Base-by-base conservation (phyloP, 208 protist species). In the Lotmaria passim region DNA sequence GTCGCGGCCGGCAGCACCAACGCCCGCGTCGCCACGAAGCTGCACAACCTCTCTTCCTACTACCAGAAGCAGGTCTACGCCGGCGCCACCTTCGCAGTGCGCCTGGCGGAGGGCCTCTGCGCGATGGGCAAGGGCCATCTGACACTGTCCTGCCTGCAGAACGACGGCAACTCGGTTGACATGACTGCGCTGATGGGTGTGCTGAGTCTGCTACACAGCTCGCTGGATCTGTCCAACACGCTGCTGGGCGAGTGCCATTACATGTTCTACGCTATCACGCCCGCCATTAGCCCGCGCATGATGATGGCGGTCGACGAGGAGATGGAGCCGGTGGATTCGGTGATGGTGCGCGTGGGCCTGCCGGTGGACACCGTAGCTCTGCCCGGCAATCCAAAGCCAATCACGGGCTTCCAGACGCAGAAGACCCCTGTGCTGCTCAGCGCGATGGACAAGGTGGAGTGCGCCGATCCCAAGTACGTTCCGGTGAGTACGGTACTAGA, bases 401-500 rank as follows among this genome's bases (percentile, higher is more conserved):
- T 99, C 87, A 99, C 99, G 12, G 98, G 98, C 48, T 99, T 99
- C 80, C 98, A 99, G 78, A 99, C 98, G n/a, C 97, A 99, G 69
- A 98, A 81, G 5, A 99, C 99, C 2, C 99, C 99, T 28, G 98
- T 99, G 6, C 85, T 99, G n/a, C 69, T 99, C 7, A 93, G 82
- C 31, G 86, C 87, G 1, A 95, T 90, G 1, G 98, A 99, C 65
- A 91, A 98, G 67, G 98, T 99, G 19, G 98, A 99, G 79, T 82
- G 99, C 10, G 98, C 98, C 2, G 97, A 98, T 21, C 83, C 95
- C 17, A 95, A 99, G 71, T 99, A 91, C 64, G 62, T 69, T 2
- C 66, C 94, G 0, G 72, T 97, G 26, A 52, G 87, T 15, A 67
- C 85, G 11, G 76, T 96, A 21, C 71, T 95, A 21, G 94, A 97